These are phyloP conservation scores for Microbotryum violaceum DNA, from an alignment of 1,284 basidiomycete species.

Conservation along the genomic window DNA sequence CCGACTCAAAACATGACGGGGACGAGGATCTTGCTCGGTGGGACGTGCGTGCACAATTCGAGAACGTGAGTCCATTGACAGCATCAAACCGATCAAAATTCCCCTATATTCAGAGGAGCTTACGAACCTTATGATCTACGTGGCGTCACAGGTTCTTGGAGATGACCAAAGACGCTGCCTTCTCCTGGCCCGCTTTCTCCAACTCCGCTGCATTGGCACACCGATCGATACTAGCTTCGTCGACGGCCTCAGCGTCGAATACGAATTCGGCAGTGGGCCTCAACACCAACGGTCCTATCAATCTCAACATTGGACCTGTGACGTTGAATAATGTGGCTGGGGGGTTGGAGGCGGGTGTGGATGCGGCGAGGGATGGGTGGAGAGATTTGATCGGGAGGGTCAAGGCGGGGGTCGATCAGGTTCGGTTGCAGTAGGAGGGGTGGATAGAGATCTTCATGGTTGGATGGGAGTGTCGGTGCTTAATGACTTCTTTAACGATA, in stretches of 20 bases:
- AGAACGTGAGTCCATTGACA: constrained; percentile 51
- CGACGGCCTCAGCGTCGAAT: neutral
- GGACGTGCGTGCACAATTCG: constrained; percentile 88
- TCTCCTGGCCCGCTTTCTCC: constrained; percentile 38
- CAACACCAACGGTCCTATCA: constrained; percentile 53
- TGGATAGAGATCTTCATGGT: too few species aligned
- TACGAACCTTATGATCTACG: constrained; percentile 1
- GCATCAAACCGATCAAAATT: too few species aligned
- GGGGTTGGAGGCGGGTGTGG: constrained; percentile 55
- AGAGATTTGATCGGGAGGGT: constrained; percentile 78
- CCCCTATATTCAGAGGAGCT: too few species aligned
- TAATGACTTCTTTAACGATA: too few species aligned
- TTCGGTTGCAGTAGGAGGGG: constrained; percentile 16
- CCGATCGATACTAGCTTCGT: neutral
- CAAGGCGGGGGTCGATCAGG: constrained; percentile 67
- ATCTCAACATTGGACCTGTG: constrained; percentile 80
- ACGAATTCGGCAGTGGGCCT: constrained; percentile 38
- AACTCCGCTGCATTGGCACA: neutral
- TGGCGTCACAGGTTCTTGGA: constrained; percentile 18
- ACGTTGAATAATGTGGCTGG: constrained; percentile 70
- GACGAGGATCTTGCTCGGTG: constrained; percentile 73
- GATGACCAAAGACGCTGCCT: constrained; percentile 34
- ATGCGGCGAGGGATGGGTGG: constrained; percentile 55
- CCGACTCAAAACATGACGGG: constrained; percentile 46
- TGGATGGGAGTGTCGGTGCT: neutral